phyloP scores from a whole-genome alignment of 768 basidiomycete species.

The Amylocystis lapponica region DNA sequence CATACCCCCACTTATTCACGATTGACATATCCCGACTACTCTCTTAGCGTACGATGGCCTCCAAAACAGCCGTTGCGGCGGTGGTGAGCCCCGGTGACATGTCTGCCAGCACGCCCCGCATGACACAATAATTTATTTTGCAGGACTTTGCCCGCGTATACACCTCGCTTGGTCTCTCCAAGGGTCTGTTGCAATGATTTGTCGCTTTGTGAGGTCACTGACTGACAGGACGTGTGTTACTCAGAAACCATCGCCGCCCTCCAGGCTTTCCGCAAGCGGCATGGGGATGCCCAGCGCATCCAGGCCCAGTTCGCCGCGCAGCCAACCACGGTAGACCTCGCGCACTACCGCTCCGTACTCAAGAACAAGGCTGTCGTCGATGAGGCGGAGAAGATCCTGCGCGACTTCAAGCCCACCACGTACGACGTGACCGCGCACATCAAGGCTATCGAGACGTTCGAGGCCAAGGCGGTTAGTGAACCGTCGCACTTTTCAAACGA shows the following conservation, averaged over 20 bases:
- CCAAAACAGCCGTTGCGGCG: conserved; percentile 65
- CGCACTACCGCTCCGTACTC: conserved; percentile 84
- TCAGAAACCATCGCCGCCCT: conserved; percentile 86
- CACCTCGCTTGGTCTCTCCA: conserved; percentile 76
- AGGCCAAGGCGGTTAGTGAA: conserved; percentile 83
- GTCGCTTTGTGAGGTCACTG: not conserved
- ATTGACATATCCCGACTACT: not conserved
- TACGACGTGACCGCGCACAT: conserved; percentile 88
- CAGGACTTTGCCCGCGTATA: conserved; percentile 86
- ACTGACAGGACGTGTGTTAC: conserved; percentile 1
- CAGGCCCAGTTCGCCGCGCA: conserved; percentile 56
- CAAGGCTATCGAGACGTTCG: conserved; percentile 95
- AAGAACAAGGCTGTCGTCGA: conserved; percentile 92
- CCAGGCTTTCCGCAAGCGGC: conserved; percentile 94
- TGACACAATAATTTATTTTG: conserved; percentile 10
- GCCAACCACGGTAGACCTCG: conserved; percentile 82
- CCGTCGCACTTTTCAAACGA: conserved; percentile 9
- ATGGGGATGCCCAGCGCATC: conserved; percentile 80
- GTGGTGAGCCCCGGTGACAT: conserved; percentile 31
- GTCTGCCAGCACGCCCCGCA: conserved; percentile 1
- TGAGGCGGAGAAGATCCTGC: conserved; percentile 86
- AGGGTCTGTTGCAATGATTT: conserved; percentile 37
- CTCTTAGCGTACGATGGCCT: conserved; percentile 45
- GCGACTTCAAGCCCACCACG: conserved; percentile 87
- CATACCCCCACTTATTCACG: not conserved